Conservation (phyloP, 2,329 filamentous ascomycete genomes). For the Dactylellina drechsleri region DNA sequence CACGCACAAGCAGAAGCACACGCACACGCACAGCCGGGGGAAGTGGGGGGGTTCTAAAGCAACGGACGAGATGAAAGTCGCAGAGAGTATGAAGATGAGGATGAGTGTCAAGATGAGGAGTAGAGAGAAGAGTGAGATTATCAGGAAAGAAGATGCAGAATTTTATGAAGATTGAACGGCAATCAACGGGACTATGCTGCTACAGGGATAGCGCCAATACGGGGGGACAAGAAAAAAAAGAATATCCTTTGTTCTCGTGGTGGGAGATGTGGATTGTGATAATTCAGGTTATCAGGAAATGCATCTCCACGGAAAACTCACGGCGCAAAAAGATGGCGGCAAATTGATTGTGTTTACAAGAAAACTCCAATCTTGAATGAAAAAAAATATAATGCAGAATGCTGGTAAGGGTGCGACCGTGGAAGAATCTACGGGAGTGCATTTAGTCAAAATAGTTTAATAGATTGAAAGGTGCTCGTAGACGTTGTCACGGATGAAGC, state of each 20-base stretch:
- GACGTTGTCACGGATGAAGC: neutral
- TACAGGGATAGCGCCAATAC: constrained; percentile 34
- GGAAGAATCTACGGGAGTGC: neutral
- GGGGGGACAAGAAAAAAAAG: neutral
- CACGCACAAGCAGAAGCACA: neutral
- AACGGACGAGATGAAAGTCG: neutral
- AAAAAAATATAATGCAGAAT: neutral
- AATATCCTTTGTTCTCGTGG: constrained; percentile 9
- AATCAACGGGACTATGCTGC: constrained; percentile 17
- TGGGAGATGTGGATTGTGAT: neutral
- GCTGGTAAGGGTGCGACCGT: neutral
- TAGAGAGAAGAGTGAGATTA: neutral
- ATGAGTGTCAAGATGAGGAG: constrained; percentile 7
- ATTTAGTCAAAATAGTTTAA: neutral
- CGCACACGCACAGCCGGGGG: constrained; percentile 2
- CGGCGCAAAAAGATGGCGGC: no score
- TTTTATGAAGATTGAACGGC: constrained; percentile 37
- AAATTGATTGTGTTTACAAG: no score
- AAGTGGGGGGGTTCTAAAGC: constrained; percentile 2
- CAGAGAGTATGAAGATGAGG: neutral
- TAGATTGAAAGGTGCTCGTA: neutral
- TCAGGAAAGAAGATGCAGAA: constrained; percentile 16
- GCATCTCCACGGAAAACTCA: constrained; percentile 6
- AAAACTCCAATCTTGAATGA: neutral
- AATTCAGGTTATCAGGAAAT: neutral